Conservation (phyloP, 352 stramenopile species). For the Phytopythium sindhum region DNA sequence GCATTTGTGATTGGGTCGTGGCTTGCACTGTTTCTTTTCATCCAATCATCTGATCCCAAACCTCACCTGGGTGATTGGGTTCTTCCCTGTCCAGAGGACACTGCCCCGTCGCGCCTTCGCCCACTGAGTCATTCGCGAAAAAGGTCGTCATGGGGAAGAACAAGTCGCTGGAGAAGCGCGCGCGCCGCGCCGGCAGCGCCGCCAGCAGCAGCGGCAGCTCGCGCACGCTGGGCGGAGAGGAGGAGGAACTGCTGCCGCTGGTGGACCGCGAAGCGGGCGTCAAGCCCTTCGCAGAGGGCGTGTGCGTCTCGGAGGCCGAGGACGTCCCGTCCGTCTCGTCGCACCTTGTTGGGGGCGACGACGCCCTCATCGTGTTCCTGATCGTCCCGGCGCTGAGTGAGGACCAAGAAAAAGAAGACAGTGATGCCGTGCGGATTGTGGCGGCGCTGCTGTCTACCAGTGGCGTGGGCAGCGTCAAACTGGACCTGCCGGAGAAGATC, state of each 20-base stretch:
- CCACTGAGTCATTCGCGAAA: conserved; percentile 1
- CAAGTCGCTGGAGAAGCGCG: conserved; percentile 8
- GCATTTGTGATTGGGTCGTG: not conserved
- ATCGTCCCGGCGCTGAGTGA: conserved; percentile 48
- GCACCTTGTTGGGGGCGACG: conserved; percentile 41
- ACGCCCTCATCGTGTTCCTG: conserved; percentile 71
- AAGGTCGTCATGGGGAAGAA: conserved; percentile 1
- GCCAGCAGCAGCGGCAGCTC: not conserved
- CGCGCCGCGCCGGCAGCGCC: not conserved
- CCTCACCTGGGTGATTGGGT: not conserved
- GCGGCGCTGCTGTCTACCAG: conserved; percentile 22
- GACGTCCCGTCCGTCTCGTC: conserved; percentile 75
- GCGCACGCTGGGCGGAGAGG: not conserved
- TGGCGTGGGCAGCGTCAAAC: conserved; percentile 45
- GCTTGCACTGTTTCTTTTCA: not conserved
- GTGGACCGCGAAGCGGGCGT: conserved; percentile 13
- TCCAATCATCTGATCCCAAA: not conserved
- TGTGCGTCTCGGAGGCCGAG: conserved; percentile 55
- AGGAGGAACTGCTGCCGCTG: conserved; percentile 25
- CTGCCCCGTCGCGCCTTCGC: not conserved
- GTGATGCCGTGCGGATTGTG: conserved; percentile 25
- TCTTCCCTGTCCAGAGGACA: not conserved
- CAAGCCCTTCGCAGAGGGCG: conserved; percentile 22
- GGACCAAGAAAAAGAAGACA: conserved; percentile 16
- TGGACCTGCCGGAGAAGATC: conserved; percentile 66